Evolutionary conservation across 805 yeast species (phyloP).

Genomic region (Lipomyces spencermartinsiae): DNA sequence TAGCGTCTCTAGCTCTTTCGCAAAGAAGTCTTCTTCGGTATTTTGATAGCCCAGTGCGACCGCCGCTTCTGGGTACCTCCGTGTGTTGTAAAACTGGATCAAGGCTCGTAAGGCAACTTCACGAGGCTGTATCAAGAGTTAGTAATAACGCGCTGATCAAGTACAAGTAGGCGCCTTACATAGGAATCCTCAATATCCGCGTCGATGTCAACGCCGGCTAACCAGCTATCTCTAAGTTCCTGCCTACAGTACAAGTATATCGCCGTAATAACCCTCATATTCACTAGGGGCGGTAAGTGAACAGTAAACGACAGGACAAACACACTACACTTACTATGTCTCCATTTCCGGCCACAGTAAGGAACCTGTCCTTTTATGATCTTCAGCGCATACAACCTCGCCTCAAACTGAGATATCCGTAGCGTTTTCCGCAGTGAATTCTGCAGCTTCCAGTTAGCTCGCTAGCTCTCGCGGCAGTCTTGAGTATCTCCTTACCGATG

Average conservation of each 20-base stretch:
- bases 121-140: slow-evolving; percentile 60
- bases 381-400: slow-evolving; percentile 74
- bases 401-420: slow-evolving; percentile 63
- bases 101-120: slow-evolving; percentile 84
- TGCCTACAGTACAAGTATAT: slow-evolving; percentile 79
- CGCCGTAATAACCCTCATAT: slow-evolving; percentile 91
- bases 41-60: slow-evolving; percentile 61
- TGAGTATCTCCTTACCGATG: slow-evolving; percentile 9
- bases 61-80: slow-evolving; percentile 62
- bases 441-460: slow-evolving; percentile 1
- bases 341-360: slow-evolving; percentile 93
- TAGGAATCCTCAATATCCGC: slow-evolving; percentile 63
- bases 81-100: slow-evolving; percentile 73
- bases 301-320: slow-evolving; percentile 37
- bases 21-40: slow-evolving; percentile 49
- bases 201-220: slow-evolving; percentile 78
- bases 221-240: slow-evolving; percentile 83
- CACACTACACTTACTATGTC: slow-evolving; percentile 53
- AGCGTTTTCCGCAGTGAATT: slow-evolving; percentile 60
- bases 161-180: slow-evolving; percentile 3
- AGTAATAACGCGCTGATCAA: not conserved
- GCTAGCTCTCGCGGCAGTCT: not conserved
- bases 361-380: slow-evolving; percentile 82
- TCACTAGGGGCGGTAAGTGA: slow-evolving; percentile 42
- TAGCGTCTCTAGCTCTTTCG: slow-evolving; percentile 43